Evolutionary conservation across 352 stramenopile genomes (phyloP).

Genomic region (Pythium myriotylum): DNA sequence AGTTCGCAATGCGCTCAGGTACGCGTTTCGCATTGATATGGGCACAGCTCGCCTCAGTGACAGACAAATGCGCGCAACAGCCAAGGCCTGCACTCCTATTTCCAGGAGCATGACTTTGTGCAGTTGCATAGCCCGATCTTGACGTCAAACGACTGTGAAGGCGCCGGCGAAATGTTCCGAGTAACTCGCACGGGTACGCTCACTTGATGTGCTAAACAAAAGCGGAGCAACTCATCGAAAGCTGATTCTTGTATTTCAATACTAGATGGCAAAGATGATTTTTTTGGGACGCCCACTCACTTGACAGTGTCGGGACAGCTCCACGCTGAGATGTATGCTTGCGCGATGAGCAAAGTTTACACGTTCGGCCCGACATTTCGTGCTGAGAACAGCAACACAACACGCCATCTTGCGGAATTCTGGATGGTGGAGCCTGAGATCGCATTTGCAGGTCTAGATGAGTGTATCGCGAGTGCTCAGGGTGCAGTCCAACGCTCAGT

Average conservation of each 20-base stretch:
- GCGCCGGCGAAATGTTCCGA: conserved; percentile 98
- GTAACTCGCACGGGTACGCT: conserved; percentile 79
- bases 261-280: conserved; percentile 88
- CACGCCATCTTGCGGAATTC: conserved; percentile 97
- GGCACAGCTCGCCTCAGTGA: neutral
- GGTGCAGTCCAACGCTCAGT: conserved; percentile 91
- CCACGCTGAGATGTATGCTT: conserved; percentile 97
- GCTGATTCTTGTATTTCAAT: conserved; percentile 18
- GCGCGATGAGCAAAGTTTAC: conserved; percentile 97
- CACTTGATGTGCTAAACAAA: neutral
- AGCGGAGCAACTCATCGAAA: too few relatives aligned
- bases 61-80: conserved; percentile 25
- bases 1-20: conserved; percentile 92
- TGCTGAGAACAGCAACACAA: conserved; percentile 98
- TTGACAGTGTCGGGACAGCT: conserved; percentile 93
- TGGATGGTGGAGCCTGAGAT: conserved; percentile 98
- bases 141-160: conserved; percentile 97
- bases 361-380: conserved; percentile 99
- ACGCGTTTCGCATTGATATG: conserved; percentile 26
- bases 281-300: conserved; percentile 94
- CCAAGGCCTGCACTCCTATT: conserved; percentile 72
- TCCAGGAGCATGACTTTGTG: conserved; percentile 78
- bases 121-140: conserved; percentile 94
- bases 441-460: conserved; percentile 69
- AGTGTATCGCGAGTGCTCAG: conserved; percentile 95